Base-by-base conservation (phyloP, 106 monocot genomes). In the Acorus gramineus region DNA sequence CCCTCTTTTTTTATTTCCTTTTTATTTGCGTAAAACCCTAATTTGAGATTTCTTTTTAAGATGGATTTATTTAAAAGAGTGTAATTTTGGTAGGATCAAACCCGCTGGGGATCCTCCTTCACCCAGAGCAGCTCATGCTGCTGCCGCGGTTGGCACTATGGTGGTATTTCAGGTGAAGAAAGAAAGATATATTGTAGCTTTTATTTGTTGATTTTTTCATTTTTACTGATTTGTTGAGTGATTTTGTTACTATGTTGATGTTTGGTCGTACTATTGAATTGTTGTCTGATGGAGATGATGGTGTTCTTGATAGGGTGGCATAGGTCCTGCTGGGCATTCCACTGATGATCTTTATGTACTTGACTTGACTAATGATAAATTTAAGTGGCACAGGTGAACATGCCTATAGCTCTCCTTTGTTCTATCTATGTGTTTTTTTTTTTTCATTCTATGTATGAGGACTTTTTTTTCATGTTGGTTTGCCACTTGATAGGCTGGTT, bases 271-370 rank as follows among this genome's bases (percentile, higher is more conserved):
- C 28, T 28, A 28, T 28, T 28, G 28, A 28, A 28, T 28, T 28
- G 28, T 28, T 28, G 28, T 28, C 28, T 28, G 28, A 28, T 77
- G 57, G 47, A 13, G 1, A 43, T 64, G 63, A 50, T 8, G 14
- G 11, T 64, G 4, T 75, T 28, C 28, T 77, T 82, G 4, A n/a
- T 60, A 98, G 98, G 98, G 98, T 66, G 98, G 98, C 62, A 98
- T 98, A 73, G 98, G 98, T 4, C 98, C 98, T 61, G 83, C 92
- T 12, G 98, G 98, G 62, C 98, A 98, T 69, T 98, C 98, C 6
- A 98, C 98, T 4, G 98, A 98, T 67, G 98, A 98, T 61, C 83
- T 98, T 6, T 92, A 92, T 53, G 98, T 98, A 52, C 85, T 98
- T 67, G 98, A 98, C 69, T 45, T 98, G 50, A 98, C 88, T 50